phyloP scores from a whole-genome alignment of 78 protist species.

The Cavenderia fasciculata region DNA sequence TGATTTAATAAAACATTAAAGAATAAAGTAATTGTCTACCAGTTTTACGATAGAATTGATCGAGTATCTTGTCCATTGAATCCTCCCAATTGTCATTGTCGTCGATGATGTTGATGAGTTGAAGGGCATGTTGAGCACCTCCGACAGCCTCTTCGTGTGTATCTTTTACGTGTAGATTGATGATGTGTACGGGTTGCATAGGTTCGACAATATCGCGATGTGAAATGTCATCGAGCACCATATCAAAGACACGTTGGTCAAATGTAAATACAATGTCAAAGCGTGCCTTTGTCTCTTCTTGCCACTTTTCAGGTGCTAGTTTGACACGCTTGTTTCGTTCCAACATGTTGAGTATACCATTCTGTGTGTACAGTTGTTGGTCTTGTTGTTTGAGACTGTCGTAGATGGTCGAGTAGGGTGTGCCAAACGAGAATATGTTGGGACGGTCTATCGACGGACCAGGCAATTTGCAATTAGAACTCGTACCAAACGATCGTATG shows the following conservation, averaged over 20 bases:
- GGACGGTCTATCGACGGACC: slow-evolving; percentile 80
- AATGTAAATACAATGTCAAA: slow-evolving; percentile 77
- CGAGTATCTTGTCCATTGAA: slow-evolving; percentile 33
- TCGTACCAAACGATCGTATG: slow-evolving; percentile 83
- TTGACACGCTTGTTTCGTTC: slow-evolving; percentile 80
- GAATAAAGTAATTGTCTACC: slow-evolving; percentile 55
- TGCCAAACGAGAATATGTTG: slow-evolving; percentile 84
- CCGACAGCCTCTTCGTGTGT: slow-evolving; percentile 79
- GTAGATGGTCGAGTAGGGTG: slow-evolving; percentile 74
- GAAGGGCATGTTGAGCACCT: slow-evolving; percentile 76
- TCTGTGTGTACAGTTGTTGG: slow-evolving; percentile 63
- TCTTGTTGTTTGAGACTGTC: slow-evolving; percentile 42
- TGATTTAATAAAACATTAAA: slow-evolving; percentile 38
- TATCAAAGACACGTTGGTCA: slow-evolving; percentile 75
- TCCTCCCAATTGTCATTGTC: slow-evolving; percentile 39
- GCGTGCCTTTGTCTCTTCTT: slow-evolving; percentile 25
- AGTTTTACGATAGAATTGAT: slow-evolving; percentile 34
- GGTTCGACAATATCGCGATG: slow-evolving; percentile 17
- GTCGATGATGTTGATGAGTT: neutral
- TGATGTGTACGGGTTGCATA: slow-evolving; percentile 51
- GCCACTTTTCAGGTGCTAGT: slow-evolving; percentile 86
- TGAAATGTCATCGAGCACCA: slow-evolving; percentile 65
- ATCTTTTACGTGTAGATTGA: slow-evolving; percentile 78
- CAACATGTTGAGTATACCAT: slow-evolving; percentile 88
- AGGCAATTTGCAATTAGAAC: slow-evolving; percentile 72